phyloP scores from a whole-genome alignment of 148 eudicot genomes.

The Salicornia ramosissima region DNA sequence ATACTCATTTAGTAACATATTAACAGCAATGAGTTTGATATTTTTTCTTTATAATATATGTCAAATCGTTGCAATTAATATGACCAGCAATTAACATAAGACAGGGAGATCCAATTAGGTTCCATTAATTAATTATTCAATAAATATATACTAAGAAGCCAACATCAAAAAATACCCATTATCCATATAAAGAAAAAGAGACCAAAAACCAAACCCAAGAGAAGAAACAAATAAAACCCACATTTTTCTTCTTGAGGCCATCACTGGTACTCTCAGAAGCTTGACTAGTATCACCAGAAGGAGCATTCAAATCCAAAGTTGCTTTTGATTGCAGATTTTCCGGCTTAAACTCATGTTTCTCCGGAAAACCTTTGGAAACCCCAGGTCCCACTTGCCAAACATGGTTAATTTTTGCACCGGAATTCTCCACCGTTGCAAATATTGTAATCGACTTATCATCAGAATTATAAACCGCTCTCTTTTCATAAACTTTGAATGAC shows the following conservation, averaged over 20 bases:
- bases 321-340: slow-evolving; percentile 52
- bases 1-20: no score
- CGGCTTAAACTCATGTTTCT: slow-evolving; percentile 39
- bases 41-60: no score
- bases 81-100: no score
- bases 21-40: no score
- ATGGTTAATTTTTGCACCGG: slow-evolving; percentile 40
- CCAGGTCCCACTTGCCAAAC: slow-evolving; percentile 76
- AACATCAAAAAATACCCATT: background rate
- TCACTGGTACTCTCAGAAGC: slow-evolving; percentile 15
- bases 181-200: slow-evolving; percentile 4
- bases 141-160: no score
- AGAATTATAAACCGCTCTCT: slow-evolving; percentile 34
- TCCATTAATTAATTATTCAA: no score
- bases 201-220: slow-evolving; percentile 15
- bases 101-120: no score
- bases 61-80: no score
- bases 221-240: slow-evolving; percentile 34
- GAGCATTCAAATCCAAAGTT: slow-evolving; percentile 39
- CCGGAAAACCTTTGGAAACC: slow-evolving; percentile 37
- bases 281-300: slow-evolving; percentile 15
- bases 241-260: slow-evolving; percentile 46
- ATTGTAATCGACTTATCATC: slow-evolving; percentile 36
- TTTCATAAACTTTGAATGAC: slow-evolving; percentile 33
- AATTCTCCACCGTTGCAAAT: slow-evolving; percentile 37